Conservation (phyloP, 768 basidiomycete species). For the Infundibulicybe gibba region DNA sequence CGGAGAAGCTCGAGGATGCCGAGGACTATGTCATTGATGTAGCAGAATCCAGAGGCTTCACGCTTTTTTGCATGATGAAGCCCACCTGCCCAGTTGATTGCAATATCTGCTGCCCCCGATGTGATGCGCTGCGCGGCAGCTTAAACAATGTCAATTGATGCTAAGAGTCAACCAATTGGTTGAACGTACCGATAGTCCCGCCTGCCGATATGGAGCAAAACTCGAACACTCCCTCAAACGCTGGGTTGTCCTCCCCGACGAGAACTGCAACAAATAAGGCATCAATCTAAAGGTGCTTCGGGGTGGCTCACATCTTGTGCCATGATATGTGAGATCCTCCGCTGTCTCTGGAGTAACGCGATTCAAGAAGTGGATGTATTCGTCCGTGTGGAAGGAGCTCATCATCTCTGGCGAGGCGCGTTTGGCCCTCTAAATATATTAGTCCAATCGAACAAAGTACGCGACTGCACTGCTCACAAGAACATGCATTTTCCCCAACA, state of each 20-base stretch:
- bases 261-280: conserved; percentile 31
- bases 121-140: conserved; percentile 80
- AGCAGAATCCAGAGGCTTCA: conserved; percentile 98
- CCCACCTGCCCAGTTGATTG: conserved; percentile 97
- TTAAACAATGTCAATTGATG: conserved; percentile 19
- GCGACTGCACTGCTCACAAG: conserved; percentile 54
- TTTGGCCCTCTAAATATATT: conserved; percentile 51
- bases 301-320: conserved; percentile 70
- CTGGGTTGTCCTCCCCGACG: conserved; percentile 92
- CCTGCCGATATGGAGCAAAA: conserved; percentile 97
- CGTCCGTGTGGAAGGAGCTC: conserved; percentile 97
- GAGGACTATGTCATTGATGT: conserved; percentile 97
- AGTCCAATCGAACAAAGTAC: neutral
- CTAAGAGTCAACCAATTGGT: neutral
- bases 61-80: conserved; percentile 99
- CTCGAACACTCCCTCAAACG: conserved; percentile 95
- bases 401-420: conserved; percentile 72
- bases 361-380: conserved; percentile 91
- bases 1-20: conserved; percentile 92
- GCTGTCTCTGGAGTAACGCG: conserved; percentile 90
- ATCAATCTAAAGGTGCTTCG: neutral
- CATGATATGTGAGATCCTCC: conserved; percentile 80
- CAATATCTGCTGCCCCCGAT: conserved; percentile 84
- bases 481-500: conserved; percentile 94
- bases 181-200: conserved; percentile 79